Base-by-base conservation (phyloP, 768 basidiomycete species). In the Calvatia gigantea region DNA sequence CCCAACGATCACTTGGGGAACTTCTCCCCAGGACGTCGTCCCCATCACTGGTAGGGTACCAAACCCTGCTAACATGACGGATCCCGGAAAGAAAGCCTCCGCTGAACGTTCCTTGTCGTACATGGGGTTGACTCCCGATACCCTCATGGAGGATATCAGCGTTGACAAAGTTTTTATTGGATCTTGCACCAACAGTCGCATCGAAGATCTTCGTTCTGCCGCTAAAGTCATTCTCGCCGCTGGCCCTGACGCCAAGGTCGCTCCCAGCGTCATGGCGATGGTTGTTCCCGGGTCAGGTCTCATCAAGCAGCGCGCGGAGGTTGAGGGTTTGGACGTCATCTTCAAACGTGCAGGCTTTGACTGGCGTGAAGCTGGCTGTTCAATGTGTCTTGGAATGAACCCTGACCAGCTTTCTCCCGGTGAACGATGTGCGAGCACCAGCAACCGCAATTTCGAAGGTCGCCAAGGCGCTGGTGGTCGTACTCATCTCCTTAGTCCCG, bases 331-430 rank as follows among this genome's bases (percentile, higher is more conserved):
- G 57, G 91, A 94, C 63, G 77, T 78, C 52, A 76, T 95, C 62
- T 92, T 96, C 77, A 90, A 85, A 67, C 86, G 88, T 41, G 93
- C 93, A 32, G 93, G 93, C 29, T 96, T 94, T 65, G 93, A 96
- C 65, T 95, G 93, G 93, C 82, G 93, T 49, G 93, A 96, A 70
- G 93, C 93, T 29, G 93, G 93, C 31, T 96, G 93, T 67, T 96
- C 93, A 14, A 96, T 96, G 93, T 96, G 93, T 72, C 71, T 96
- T 61, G 93, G 92, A 38, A 96, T 96, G 93, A 96, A 96, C 70
- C 90, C 92, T 11, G 93, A 96, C 70, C 91, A 94, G 65, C 75
- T 96, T 47, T 78, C 81, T 15, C 90, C 91, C 2, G 86, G 88
- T 12, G 80, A 87, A 65, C 86, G 93, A 41, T 95, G 93, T 64